These are phyloP conservation scores for Poronia punctata DNA, from an alignment of 495 filamentous ascomycete genomes.

Conservation along the genomic window DNA sequence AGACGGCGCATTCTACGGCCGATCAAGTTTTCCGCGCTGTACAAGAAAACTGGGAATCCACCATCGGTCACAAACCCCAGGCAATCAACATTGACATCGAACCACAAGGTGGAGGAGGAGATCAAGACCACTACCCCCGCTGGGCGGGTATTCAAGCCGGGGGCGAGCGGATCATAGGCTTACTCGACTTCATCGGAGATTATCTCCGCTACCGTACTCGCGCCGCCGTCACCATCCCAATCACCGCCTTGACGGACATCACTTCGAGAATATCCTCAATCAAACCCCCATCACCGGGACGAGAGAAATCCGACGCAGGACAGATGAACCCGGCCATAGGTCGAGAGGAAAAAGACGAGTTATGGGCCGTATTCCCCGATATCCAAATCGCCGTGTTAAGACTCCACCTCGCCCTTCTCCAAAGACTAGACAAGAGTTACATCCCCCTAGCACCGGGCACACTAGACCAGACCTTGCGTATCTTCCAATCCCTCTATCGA, in stretches of 20 bases:
- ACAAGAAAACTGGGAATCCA: slow-evolving; percentile 69
- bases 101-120: slow-evolving; percentile 35
- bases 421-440: slow-evolving; percentile 46
- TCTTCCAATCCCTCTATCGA: slow-evolving; percentile 56
- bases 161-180: slow-evolving; percentile 55
- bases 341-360: slow-evolving; percentile 67
- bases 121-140: slow-evolving; percentile 44
- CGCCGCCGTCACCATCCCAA: slow-evolving; percentile 51
- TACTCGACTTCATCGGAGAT: slow-evolving; percentile 52
- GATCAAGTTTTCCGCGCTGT: slow-evolving; percentile 70
- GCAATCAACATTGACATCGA: slow-evolving; percentile 29
- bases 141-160: slow-evolving; percentile 72
- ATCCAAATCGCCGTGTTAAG: slow-evolving; percentile 63
- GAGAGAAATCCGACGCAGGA: slow-evolving; percentile 26
- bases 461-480: slow-evolving; percentile 60
- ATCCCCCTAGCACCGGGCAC: slow-evolving; percentile 50
- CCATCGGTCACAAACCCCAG: slow-evolving; percentile 31
- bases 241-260: slow-evolving; percentile 59
- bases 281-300: slow-evolving; percentile 41
- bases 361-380: slow-evolving; percentile 63
- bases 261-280: slow-evolving; percentile 61
- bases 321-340: slow-evolving; percentile 60
- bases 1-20: slow-evolving; percentile 56
- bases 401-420: slow-evolving; percentile 46
- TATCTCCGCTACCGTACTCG: slow-evolving; percentile 51